A percentile compares a stretch with the other conserved stretches of the same genome.
Conservation (phyloP, 805 yeast species). For the Candida berthetii region DNA sequence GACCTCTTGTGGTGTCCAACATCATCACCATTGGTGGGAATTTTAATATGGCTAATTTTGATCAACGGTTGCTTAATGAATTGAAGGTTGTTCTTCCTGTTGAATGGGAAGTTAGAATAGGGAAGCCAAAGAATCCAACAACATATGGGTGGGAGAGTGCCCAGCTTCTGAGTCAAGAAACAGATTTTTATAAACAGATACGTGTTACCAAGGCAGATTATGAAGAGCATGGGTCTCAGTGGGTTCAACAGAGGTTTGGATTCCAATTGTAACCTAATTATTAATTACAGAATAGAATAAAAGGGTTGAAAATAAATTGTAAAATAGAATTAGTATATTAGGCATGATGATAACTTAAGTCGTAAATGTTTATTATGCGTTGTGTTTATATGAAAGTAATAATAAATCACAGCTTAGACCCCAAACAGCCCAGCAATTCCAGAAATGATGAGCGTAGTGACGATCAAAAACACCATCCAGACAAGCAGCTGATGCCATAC, state of each 20-base stretch:
- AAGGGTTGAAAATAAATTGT: not conserved
- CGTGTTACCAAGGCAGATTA: constrained; percentile 75
- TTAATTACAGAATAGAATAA: not conserved
- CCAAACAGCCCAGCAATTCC: constrained; percentile 32
- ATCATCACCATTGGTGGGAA: constrained; percentile 82
- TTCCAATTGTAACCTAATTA: constrained; percentile 20
- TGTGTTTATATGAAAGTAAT: no score
- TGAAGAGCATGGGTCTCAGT: constrained; percentile 68
- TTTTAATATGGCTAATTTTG: constrained; percentile 62
- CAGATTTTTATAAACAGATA: constrained; percentile 35
- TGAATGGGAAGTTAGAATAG: constrained; percentile 58
- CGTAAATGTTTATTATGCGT: not conserved
- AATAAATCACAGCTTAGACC: no score
- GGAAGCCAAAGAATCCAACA: constrained; percentile 28
- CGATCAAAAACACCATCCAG: constrained; percentile 32
- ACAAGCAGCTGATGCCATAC: constrained; percentile 36
- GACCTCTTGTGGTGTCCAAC: constrained; percentile 76
- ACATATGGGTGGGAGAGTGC: constrained; percentile 59
- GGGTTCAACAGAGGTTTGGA: constrained; percentile 37
- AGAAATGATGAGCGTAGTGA: constrained; percentile 36
- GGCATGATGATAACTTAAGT: not conserved
- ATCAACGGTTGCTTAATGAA: constrained; percentile 52
- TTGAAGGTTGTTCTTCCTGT: constrained; percentile 64
- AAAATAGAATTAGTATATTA: not conserved
- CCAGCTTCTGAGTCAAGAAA: constrained; percentile 21